Percentiles rank a stretch among this genome's conserved stretches.
Conservation (phyloP, 2,329 filamentous ascomycete genomes). For the Ophiostoma sp. region DNA sequence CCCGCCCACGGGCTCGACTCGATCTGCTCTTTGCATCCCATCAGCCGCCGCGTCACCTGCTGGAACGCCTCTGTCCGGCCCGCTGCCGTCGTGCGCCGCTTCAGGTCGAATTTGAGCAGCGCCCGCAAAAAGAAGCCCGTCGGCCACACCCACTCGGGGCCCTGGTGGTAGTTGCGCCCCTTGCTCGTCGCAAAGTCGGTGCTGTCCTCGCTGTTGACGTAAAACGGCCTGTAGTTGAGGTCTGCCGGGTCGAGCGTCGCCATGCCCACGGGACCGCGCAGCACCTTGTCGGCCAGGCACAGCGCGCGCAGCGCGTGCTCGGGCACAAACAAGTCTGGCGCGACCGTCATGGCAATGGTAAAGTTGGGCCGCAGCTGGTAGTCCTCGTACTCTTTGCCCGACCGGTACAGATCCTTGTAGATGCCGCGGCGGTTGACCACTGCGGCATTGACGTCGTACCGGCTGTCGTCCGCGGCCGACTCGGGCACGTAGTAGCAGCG, state of each 20-base stretch:
- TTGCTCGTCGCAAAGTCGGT: constrained; percentile 87
- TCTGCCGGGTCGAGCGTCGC: constrained; percentile 90
- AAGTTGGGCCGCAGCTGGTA: constrained; percentile 96
- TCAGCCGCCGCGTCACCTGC: constrained; percentile 79
- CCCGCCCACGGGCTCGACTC: constrained; percentile 79
- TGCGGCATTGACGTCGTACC: constrained; percentile 73
- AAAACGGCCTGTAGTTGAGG: constrained; percentile 89
- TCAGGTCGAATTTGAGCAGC: constrained; percentile 81
- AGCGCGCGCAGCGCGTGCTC: constrained; percentile 74
- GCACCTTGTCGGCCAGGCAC: constrained; percentile 68
- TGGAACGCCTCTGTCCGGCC: constrained; percentile 85
- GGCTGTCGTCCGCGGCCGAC: constrained; percentile 60
- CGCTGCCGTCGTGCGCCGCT: constrained; percentile 57
- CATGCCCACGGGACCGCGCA: constrained; percentile 89
- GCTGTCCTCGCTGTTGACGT: constrained; percentile 91
- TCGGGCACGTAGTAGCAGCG: constrained; percentile 81
- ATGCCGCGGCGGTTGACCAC: constrained; percentile 89
- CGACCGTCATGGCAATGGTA: constrained; percentile 90
- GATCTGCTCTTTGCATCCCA: constrained; percentile 81
- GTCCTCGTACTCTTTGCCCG: constrained; percentile 93
- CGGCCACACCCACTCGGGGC: constrained; percentile 97
- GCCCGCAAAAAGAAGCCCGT: constrained; percentile 93
- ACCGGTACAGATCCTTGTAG: constrained; percentile 95
- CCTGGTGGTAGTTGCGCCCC: constrained; percentile 95
- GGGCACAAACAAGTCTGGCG: constrained; percentile 77